Percentiles rank a stretch among this genome's conserved stretches.
phyloP scores from a whole-genome alignment of 139 green algal species.

The Chlorella sp. region DNA sequence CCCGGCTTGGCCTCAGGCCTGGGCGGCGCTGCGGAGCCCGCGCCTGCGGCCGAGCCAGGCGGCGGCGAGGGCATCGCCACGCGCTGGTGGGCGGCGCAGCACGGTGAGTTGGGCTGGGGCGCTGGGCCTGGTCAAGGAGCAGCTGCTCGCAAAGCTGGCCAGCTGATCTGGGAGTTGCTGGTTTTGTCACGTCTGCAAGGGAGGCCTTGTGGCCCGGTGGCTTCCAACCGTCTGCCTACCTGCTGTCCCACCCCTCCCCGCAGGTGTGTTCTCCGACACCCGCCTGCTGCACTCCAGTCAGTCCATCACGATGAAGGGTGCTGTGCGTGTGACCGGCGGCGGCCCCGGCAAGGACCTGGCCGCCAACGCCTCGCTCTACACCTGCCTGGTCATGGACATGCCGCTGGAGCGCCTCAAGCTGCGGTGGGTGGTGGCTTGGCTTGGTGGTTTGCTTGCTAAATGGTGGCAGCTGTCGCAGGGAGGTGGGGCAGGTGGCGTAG shows the following conservation, averaged over 20 bases:
- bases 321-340: conserved; percentile 7
- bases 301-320: conserved; percentile 34
- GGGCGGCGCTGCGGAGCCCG: neutral
- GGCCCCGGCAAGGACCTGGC: conserved; percentile 1
- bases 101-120: neutral
- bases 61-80: conserved; percentile 31
- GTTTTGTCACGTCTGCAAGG: too few species aligned
- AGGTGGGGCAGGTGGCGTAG: too few species aligned
- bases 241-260: neutral
- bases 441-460: too few species aligned
- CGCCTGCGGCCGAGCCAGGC: neutral
- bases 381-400: conserved; percentile 49
- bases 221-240: too few species aligned
- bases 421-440: conserved; percentile 21
- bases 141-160: neutral
- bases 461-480: too few species aligned
- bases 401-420: conserved; percentile 45
- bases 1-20: neutral
- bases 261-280: neutral
- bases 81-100: conserved; percentile 6
- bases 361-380: conserved; percentile 43
- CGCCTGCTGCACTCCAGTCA: conserved; percentile 7
- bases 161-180: too few species aligned
- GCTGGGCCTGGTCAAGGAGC: neutral
- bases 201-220: too few species aligned